Conservation (phyloP, 306 rosid genomes). For the Fragaria vesca region DNA sequence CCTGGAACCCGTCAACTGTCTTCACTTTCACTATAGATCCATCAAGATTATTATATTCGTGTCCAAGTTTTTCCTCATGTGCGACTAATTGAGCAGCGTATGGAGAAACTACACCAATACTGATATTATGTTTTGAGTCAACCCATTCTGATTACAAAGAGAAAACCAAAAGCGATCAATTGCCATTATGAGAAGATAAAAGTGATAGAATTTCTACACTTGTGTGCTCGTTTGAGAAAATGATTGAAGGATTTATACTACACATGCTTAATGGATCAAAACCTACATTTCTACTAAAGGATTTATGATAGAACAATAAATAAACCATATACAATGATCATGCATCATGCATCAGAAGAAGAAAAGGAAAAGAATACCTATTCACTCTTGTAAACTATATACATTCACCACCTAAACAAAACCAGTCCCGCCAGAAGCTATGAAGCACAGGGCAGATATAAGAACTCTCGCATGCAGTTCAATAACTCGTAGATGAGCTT, state of each 20-base stretch:
- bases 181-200: neutral
- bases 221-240: no score
- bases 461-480: no score
- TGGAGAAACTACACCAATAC: constrained; percentile 71
- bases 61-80: constrained; percentile 45
- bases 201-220: neutral
- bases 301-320: no score
- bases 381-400: no score
- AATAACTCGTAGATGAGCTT: no score
- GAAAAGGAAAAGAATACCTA: no score
- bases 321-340: neutral
- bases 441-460: no score
- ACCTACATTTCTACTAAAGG: neutral
- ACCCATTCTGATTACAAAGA: constrained; percentile 43
- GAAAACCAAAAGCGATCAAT: neutral
- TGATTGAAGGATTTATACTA: no score
- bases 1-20: constrained; percentile 75
- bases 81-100: constrained; percentile 73
- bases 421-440: neutral
- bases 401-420: no score
- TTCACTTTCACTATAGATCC: constrained; percentile 66
- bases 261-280: neutral
- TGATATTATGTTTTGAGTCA: constrained; percentile 33
- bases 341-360: neutral
- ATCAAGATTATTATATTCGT: constrained; percentile 28